These are phyloP conservation scores for Metschnikowia gelsemii DNA, from an alignment of 805 yeast genomes.

Conservation along the genomic window DNA sequence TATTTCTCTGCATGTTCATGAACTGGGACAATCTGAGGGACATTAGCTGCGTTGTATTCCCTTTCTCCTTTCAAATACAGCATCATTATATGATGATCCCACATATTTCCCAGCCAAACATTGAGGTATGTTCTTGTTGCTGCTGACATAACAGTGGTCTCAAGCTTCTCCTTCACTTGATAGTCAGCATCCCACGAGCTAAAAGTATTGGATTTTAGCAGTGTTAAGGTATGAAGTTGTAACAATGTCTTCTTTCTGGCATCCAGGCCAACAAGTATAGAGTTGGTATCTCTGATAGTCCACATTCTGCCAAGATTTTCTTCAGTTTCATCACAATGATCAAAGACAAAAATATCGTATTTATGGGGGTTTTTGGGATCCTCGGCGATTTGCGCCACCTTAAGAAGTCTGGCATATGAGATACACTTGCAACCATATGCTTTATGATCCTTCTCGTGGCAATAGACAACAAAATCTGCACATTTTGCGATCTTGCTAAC, in stretches of 20 bases:
- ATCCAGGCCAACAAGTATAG: slow-evolving; percentile 13
- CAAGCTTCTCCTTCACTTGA: slow-evolving; percentile 72
- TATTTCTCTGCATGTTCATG: slow-evolving; percentile 5
- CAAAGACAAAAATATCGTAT: slow-evolving; percentile 26
- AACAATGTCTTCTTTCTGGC: slow-evolving; percentile 23
- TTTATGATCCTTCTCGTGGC: slow-evolving; percentile 10
- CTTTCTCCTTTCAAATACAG: slow-evolving; percentile 13
- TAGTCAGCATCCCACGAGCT: slow-evolving; percentile 64
- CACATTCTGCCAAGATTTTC: slow-evolving; percentile 9
- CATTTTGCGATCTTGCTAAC: slow-evolving; percentile 73
- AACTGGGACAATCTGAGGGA: slow-evolving; percentile 7
- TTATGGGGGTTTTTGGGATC: slow-evolving; percentile 1
- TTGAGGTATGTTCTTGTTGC: slow-evolving; percentile 57
- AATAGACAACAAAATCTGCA: slow-evolving; percentile 74
- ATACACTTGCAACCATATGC: slow-evolving; percentile 13
- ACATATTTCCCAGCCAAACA: slow-evolving; percentile 81
- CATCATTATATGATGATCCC: slow-evolving; percentile 57
- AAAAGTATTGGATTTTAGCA: slow-evolving; percentile 13
- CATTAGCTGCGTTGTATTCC: slow-evolving; percentile 9
- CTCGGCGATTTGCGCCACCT: slow-evolving; percentile 37
- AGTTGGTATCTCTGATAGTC: slow-evolving; percentile 16
- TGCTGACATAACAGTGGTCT: slow-evolving; percentile 77
- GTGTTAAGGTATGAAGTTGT: slow-evolving; percentile 11
- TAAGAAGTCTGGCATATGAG: slow-evolving; percentile 33
- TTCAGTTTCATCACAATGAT: slow-evolving; percentile 7